Base-by-base conservation (phyloP, 441 rosid genomes). In the Euphorbia schlechtendalii region DNA sequence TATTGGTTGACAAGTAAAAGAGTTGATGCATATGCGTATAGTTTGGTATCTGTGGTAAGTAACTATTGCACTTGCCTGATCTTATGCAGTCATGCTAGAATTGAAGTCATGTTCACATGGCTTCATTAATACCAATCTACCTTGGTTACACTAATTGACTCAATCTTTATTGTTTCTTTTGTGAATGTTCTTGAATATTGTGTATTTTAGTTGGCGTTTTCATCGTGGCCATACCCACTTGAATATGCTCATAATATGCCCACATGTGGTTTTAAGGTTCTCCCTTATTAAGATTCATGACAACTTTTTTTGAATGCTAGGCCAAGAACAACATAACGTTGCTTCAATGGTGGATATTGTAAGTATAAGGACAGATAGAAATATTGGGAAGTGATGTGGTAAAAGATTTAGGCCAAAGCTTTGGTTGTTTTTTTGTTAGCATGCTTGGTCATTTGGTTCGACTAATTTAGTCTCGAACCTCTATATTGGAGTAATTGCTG, bases 1-100 rank as follows among this genome's bases (percentile, higher is more conserved):
- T 93, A 82, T 67, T 84, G 92, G 97, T 71, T 93, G 81, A 90
- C 96, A 22, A 78, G 70, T 60, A 83, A 87, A 72, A 84, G 89
- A 77, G 87, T 90, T 56, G 84, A 88, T 74, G 84, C 86, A 27
- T 93, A 64, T 68, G 69, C 85, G 74, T 90, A 76, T 55, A 64
- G 82, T 46, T 70, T 77, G 30, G 25, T 59, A 30, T 86, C 99
- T 43, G 70, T 79, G 86, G 99, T 93, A 82, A 85, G 82, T 61
- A 68, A 3, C 49, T 73, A 59, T 43, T 51, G 58, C 61, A 18
- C 18, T 63, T 32, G 7, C 52, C 20, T 66, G 24, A 45, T 30
- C 56, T n/a, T n/a, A n/a, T n/a, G n/a, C n/a, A n/a, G n/a, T 64
- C 54, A 48, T 32, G 56, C 48, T 52, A 54, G 48, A 53, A 28